phyloP scores from a whole-genome alignment of 352 stramenopile genomes.

The Phytophthora kernoviae region DNA sequence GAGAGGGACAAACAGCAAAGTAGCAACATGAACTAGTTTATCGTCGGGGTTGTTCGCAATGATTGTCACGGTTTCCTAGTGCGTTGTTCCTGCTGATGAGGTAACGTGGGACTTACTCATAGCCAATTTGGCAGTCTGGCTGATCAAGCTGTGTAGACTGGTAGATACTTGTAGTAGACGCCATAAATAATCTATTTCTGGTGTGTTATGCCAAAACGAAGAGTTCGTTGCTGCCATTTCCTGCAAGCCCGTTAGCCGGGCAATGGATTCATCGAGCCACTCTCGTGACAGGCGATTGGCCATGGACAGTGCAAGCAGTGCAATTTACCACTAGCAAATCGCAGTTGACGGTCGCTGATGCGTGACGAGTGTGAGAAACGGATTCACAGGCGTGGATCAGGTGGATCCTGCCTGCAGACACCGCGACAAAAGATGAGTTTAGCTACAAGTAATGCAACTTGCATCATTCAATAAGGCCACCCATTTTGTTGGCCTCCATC shows the following conservation, averaged over 20 bases:
- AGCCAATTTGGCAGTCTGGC: too few relatives aligned
- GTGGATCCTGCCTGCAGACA: conserved; percentile 23
- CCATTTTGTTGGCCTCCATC: too few relatives aligned
- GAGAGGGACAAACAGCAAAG: too few relatives aligned
- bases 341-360: conserved; percentile 2
- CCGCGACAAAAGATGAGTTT: background rate
- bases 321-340: conserved; percentile 4
- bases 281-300: conserved; percentile 19
- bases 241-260: conserved; percentile 1
- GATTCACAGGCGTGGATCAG: conserved; percentile 25
- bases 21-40: too few relatives aligned
- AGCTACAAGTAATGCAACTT: too few relatives aligned
- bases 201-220: background rate
- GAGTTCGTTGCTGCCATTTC: background rate
- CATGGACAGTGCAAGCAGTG: conserved; percentile 20
- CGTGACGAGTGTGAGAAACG: conserved; percentile 28
- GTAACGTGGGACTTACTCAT: too few relatives aligned
- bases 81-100: too few relatives aligned
- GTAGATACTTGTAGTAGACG: background rate
- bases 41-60: too few relatives aligned
- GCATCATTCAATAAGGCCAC: too few relatives aligned
- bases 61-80: too few relatives aligned
- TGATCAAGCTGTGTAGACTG: too few relatives aligned
- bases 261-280: conserved; percentile 31
- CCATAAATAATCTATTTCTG: conserved; percentile 9